Base-by-base conservation (phyloP, 2,329 filamentous ascomycete genomes). In the Trichoderma koningii region DNA sequence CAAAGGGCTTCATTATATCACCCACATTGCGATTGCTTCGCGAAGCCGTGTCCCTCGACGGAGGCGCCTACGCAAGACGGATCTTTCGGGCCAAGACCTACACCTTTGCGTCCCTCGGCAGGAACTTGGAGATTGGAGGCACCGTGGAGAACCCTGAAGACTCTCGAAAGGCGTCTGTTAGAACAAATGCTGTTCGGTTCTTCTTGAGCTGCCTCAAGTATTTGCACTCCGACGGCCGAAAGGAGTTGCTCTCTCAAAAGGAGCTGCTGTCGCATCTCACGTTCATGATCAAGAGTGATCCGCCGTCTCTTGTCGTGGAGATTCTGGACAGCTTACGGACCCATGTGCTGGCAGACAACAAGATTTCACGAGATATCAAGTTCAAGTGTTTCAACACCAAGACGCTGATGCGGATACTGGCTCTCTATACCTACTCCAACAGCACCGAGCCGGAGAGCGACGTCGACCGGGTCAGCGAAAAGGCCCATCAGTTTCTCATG, bases 1-100 rank as follows among this genome's bases (percentile, higher is more conserved):
- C 87, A 55, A 97, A 96, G 73, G 92, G 93, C 45, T 92, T 91
- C 76, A 81, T 98, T 66, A 93, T 97, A 67, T 95, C 92, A 3
- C 94, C 95, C 0, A 93, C 91, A 26, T 79, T 99, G 66, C 88
- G 94, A 64, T 80, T 99, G 59, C 83, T 99, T 66, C 91, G 89
- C 59, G 94, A 99, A 77, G 84, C 93, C n/a, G 86, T 92, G 17
- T 87, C 83, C 63, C 90, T 97, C 68, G 93, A 98, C 76, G 93
- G 93, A 17, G 96, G 95, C 15, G 85, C 87, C 48, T 83, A 93
- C 63, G 92, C 93, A 30, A 88, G 87, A 69, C 83, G 88, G 52
- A 83, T 97, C 41, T 96, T 96, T 74, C 84, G 89, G 60, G 88
- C 88, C 38, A 86, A 92, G 70, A 88, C 92, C 70, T 88, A 87